Base-by-base conservation (phyloP, 768 basidiomycete genomes). In the Chiua virens region DNA sequence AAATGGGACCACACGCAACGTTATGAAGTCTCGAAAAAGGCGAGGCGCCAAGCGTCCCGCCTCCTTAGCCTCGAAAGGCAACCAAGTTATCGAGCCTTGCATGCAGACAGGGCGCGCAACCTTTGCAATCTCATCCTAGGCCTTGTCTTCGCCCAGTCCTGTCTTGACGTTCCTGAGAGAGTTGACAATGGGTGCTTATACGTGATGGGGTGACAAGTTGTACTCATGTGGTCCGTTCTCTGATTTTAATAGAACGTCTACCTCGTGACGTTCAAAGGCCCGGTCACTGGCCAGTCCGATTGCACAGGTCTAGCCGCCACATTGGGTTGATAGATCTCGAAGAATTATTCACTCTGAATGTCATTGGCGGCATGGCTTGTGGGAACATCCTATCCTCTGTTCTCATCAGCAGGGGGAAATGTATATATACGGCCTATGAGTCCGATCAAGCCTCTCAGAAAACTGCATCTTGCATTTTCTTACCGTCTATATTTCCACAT, bases 121-220 rank as follows among this genome's bases (percentile, higher is more conserved):
- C 85, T 93, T 60, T 87, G 83, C 67, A 86, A 84, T 61, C 72
- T 94, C 15, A 69, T 95, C 58, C 72, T 98, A 20, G 93, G 91
- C 1, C 96, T 96, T 1, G 92, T 97, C 2, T 96, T n/a, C n/a
- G n/a, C n/a, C n/a, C n/a, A n/a, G n/a, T n/a, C 97, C 63, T 62
- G 74, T 96, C 28, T 76, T 99, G 53, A 98, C 96, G 0, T 98
- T 98, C 71, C 76, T 99, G n/a, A 96, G 95, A 10, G 97, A 99
- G 72, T 98, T 98, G 60, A 88, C 97, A 2, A 98, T 98, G 64
- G 45, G 82, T 76, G n/a, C 41, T 41, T 20, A 32, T 36, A 28
- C 8, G 25, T 17, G 36, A 36, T 42, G 34, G n/a, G 28, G 28
- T 40, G 25, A 27, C 8, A n/a, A 32, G 23, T 32, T 23, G 32